Evolutionary conservation across 176 grass and related monocot genomes (phyloP).

Genomic region (Aegilops longissima): DNA sequence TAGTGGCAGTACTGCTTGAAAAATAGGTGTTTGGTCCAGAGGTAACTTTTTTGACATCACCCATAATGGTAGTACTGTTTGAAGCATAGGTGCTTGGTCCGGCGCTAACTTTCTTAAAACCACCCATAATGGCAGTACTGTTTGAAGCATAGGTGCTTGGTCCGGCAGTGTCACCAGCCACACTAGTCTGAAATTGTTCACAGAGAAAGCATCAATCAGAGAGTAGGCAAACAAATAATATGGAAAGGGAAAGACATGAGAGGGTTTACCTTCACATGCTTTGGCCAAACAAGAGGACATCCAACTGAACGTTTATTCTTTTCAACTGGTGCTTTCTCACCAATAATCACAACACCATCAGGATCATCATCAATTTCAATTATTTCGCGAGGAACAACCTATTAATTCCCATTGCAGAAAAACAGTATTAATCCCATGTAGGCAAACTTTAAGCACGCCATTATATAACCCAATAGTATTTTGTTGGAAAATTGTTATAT

Average conservation of each 20-base stretch:
- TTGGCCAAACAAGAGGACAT: conserved; percentile 55
- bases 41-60: not conserved
- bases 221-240: not conserved
- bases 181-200: conserved; percentile 46
- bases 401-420: not conserved
- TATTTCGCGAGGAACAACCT: conserved; percentile 83
- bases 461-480: conserved; percentile 1
- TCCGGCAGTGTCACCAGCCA: conserved; percentile 36
- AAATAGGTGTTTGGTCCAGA: conserved; percentile 49
- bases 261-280: conserved; percentile 53
- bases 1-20: conserved; percentile 13
- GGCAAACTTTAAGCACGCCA: not conserved
- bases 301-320: conserved; percentile 66
- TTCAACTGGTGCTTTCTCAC: conserved; percentile 57
- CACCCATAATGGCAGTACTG: not conserved
- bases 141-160: conserved; percentile 50
- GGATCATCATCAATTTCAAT: conserved; percentile 87
- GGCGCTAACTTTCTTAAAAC: not conserved
- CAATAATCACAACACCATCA: conserved; percentile 67
- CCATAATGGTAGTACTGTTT: not conserved
- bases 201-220: conserved; percentile 16
- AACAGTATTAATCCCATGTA: conserved; percentile 14
- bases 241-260: not conserved
- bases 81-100: conserved; percentile 48
- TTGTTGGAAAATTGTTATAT: not conserved